Evolutionary conservation across 1,139 yeast genomes (phyloP), one percentile per base, ranked within the genome.

Genomic region (Hemisphaericaspora subhashii): DNA sequence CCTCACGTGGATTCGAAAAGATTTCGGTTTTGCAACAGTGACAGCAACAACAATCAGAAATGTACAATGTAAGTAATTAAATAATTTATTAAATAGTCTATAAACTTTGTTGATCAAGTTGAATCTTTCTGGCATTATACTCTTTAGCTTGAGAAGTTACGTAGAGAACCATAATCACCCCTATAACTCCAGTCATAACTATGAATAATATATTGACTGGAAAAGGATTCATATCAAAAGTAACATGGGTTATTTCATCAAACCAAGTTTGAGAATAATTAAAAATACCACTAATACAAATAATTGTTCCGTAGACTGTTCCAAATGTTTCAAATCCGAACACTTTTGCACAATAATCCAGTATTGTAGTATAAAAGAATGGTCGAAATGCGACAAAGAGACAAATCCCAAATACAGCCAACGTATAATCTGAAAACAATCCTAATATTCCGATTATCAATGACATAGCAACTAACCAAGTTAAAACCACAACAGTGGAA

Each of bases 271-370:
- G 76, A 27, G 60, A 53, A 43, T 62, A 60, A 45, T 70, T 71
- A 48, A 67, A 54, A 11, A 67, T 47, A 12, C 77, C 77, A 5
- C 74, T 61, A 31, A 68, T 56, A 42, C 69, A 60, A 43, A 68
- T 67, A 25, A 70, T 64, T n/a, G 69, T 55, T 3, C 77, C 77
- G 46, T 71, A 71, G 18, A 71, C 68, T 3, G 75, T 69, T 5
- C 77, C 77, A 49, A 71, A 71, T 11, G 75, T 71, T 42, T 70
- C 74, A 43, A 70, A 71, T 7, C 77, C 77, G 53, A 71, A 71
- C 23, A 71, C 74, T 48, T 71, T 71, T 36, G 76, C 76, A 48
- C 74, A 71, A 41, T 65, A 62, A 43, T 71, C 77, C 7, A 72
- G 64, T 16, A 71, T 60, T 3, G 71, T 61, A 11, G 77, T 70